A percentile compares a stretch with the other conserved stretches of the same genome.
phyloP scores from a whole-genome alignment of 352 stramenopile species.

The Globisporangium echinulatum region DNA sequence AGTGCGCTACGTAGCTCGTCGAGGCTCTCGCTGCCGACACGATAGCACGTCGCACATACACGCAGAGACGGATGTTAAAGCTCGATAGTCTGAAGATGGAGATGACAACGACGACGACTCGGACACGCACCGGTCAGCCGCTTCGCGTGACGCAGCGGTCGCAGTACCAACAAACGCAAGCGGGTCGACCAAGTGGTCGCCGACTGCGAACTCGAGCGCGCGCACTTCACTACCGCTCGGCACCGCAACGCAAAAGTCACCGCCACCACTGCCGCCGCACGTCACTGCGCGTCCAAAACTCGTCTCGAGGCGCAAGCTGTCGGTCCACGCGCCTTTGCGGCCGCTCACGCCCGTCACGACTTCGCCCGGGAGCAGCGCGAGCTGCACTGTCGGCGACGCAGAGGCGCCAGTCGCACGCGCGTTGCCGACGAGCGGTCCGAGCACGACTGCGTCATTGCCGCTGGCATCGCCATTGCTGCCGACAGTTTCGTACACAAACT shows the following conservation, averaged over 20 bases:
- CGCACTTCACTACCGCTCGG: constrained; percentile 42
- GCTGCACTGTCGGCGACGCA: constrained; percentile 22
- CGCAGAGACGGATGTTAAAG: not conserved
- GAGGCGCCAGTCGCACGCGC: constrained; percentile 19
- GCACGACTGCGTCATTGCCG: constrained; percentile 6
- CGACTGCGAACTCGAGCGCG: constrained; percentile 45
- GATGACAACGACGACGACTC: no score
- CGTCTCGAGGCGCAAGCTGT: constrained; percentile 51
- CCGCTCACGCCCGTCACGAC: constrained; percentile 40
- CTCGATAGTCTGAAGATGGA: no score
- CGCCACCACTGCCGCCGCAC: constrained; percentile 57
- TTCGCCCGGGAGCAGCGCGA: constrained; percentile 46
- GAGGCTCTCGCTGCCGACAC: constrained; percentile 16
- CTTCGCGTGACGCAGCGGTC: not conserved
- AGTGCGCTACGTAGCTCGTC: constrained; percentile 19
- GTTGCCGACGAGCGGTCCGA: constrained; percentile 51
- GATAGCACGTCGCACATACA: not conserved
- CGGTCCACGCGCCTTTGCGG: constrained; percentile 71
- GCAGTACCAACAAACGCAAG: constrained; percentile 37
- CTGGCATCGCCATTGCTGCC: constrained; percentile 4
- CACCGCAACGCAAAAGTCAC: constrained; percentile 35
- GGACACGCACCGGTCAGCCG: constrained; percentile 2
- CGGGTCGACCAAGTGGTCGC: constrained; percentile 61
- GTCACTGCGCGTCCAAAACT: constrained; percentile 53
- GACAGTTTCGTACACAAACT: constrained; percentile 49